Evolutionary conservation across 306 rosid species (phyloP).

Genomic region (Pueraria montana): DNA sequence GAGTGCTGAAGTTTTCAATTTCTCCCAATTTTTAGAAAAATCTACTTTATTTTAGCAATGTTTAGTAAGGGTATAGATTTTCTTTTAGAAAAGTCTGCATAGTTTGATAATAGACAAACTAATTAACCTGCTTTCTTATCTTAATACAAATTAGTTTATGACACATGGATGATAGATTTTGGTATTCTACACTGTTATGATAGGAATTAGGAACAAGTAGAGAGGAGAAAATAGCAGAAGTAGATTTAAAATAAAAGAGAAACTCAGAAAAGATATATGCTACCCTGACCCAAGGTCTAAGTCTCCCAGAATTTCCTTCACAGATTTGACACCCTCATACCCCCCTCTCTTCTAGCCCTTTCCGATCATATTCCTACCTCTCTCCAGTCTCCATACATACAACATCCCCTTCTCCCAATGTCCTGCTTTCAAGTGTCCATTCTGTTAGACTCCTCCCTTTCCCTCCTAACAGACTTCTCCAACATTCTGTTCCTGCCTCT

Average conservation of each 20-base stretch:
- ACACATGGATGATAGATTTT: constrained; percentile 20
- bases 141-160: constrained; percentile 18
- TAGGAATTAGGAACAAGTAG: constrained; percentile 3
- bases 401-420: not conserved
- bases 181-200: constrained; percentile 4
- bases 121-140: not conserved
- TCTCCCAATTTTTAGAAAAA: not conserved
- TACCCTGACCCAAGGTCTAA: constrained; percentile 3
- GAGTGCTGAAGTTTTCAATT: constrained; percentile 10
- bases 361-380: not conserved
- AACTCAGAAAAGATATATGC: constrained; percentile 26
- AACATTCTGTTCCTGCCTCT: not conserved
- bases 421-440: not conserved
- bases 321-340: not conserved
- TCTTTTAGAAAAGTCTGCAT: not conserved
- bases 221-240: not conserved
- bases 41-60: not conserved
- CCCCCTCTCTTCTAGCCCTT: not conserved
- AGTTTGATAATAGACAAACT: not conserved
- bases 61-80: not conserved
- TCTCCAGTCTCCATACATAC: not conserved
- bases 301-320: not conserved
- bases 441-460: not conserved
- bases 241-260: not conserved
- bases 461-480: constrained; percentile 14